Base-by-base conservation (phyloP, 2,329 filamentous ascomycete species). In the Aspergillus sojae region DNA sequence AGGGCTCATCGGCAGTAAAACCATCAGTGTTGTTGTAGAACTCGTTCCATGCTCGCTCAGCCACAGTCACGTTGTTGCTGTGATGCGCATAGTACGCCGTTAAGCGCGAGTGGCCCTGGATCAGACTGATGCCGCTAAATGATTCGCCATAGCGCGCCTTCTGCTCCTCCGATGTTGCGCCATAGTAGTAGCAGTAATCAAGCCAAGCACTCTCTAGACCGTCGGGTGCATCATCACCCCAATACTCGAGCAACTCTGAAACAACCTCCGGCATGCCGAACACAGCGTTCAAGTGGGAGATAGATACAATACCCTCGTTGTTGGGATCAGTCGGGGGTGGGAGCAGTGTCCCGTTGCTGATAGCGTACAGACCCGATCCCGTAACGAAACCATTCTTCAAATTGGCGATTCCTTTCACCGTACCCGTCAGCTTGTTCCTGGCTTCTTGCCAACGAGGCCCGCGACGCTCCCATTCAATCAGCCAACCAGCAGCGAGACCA, bases 381-480 rank as follows among this genome's bases (percentile, higher is more conserved):
- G 85, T 88, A 2, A 86, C 83, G 66, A 88, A 88, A 0, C 86
- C 87, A 65, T 87, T 84, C 64, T 80, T 86, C 5, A 89, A 78
- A 12, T 78, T 77, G 0, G 81, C 83, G 57, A 87, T 88, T 2
- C 86, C 85, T 5, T 75, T 72, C 12, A 84, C 77, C 0, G 82
- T 83, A 30, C 78, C 76, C 9, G 77, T 78, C 0, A 89, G 78
- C 70, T 86, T 88, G 1, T 73, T 68, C 32, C 77, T 79, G 1
- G 85, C 81, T 67, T 86, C 82, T 59, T 85, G 74, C 83, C 83
- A 86, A 2, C 83, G 77, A 0, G 83, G 75, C 0, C 85, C 84
- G 1, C 82, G 82, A 0, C 86, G 81, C 69, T 88, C 86, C 83
- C 84, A 88, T 62, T 86, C 87, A 2, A 88, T 80, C 0, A 89